phyloP scores from a whole-genome alignment of 331 rosid genomes.

The Telfairia occidentalis region DNA sequence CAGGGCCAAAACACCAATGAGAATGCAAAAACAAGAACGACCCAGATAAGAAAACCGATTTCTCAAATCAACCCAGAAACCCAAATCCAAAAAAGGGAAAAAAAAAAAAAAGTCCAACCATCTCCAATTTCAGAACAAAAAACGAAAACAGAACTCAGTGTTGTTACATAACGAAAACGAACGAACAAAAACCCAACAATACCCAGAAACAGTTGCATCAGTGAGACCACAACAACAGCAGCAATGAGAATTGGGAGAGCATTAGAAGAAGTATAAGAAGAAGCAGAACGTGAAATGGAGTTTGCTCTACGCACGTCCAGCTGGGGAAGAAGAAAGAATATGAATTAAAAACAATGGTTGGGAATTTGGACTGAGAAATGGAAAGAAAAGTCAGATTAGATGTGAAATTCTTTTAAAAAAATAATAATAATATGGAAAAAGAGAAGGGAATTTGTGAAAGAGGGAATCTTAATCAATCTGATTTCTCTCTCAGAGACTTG shows the following conservation, averaged over 20 bases:
- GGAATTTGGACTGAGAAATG: not conserved
- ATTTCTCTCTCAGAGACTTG: not conserved
- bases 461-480: not conserved
- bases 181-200: not conserved
- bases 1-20: conserved; percentile 6
- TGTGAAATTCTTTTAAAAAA: no score
- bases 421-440: not conserved
- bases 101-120: not conserved
- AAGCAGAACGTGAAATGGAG: not conserved
- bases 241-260: not conserved
- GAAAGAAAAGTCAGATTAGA: not conserved
- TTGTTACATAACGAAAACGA: not conserved
- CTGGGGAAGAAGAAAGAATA: not conserved
- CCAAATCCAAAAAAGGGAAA: not conserved
- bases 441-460: not conserved
- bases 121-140: not conserved
- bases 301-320: conserved; percentile 4
- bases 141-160: not conserved
- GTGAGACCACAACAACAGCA: not conserved
- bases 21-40: conserved; percentile 10
- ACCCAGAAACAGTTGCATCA: not conserved
- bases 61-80: not conserved
- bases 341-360: not conserved
- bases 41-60: conserved; percentile 26
- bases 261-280: not conserved